These are phyloP conservation scores for Fraxinus sp. DNA, from an alignment of 305 asterid genomes.

Conservation along the genomic window DNA sequence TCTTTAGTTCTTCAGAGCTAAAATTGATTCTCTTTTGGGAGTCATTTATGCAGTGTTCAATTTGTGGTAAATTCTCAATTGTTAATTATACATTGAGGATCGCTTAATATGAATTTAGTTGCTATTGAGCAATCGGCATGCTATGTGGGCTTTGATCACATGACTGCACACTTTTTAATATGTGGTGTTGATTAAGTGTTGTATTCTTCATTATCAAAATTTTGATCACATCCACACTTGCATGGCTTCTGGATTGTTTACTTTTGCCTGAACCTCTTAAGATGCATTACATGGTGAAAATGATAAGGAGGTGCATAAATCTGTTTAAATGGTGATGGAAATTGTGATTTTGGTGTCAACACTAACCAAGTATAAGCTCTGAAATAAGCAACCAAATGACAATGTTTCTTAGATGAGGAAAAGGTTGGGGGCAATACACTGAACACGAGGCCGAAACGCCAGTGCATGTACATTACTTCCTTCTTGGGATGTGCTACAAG, in stretches of 20 bases:
- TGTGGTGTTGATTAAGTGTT: neutral
- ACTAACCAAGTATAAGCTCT: neutral
- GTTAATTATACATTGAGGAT: neutral
- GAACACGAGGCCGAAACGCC: conserved; percentile 24
- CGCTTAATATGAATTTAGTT: neutral
- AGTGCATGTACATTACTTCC: conserved; percentile 19
- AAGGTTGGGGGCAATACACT: neutral
- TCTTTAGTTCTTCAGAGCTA: neutral
- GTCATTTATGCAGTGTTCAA: neutral
- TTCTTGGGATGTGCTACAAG: no score
- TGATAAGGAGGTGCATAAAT: neutral
- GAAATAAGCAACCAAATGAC: neutral
- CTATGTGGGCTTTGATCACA: neutral
- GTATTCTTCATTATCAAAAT: neutral
- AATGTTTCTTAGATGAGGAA: conserved; percentile 25
- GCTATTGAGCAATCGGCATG: neutral
- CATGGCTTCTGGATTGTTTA: neutral
- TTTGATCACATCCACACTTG: neutral
- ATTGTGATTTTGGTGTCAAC: neutral
- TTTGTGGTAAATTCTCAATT: neutral
- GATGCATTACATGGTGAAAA: neutral
- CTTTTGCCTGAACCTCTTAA: neutral
- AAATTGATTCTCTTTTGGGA: neutral
- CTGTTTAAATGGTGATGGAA: neutral
- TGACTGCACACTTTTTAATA: neutral